Evolutionary conservation across 345 rosid species (phyloP), one percentile per base, ranked within the genome.

Genomic region (Sisymbrium altissimum): DNA sequence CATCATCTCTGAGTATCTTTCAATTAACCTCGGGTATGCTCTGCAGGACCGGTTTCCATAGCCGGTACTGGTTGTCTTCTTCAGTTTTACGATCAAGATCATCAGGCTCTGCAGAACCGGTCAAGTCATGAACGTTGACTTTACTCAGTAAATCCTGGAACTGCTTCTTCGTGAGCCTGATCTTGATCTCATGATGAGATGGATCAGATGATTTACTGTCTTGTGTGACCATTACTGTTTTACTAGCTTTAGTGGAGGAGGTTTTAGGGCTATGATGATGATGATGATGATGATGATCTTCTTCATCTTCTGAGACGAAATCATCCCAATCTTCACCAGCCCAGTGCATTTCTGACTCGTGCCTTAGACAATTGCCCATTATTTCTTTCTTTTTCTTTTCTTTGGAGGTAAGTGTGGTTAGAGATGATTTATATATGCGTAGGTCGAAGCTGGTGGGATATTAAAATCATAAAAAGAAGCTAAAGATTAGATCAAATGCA

Each of bases 1-100:
- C 18, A 40, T 58, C 56, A 40, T 48, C 63, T 41, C 18, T 48
- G 5, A 6, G 11, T 14, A 19, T 19, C n/a, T 80, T 23, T 52
- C 33, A 81, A 30, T 84, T 75, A 50, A 75, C 80, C 82, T 92
- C 98, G n/a, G 96, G 97, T 75, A 92, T 88, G 30, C 86, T 88
- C 46, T 85, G 87, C 8, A 92, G 78, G 23, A 68, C 85, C 15
- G 97, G 98, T 80, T 69, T 82, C 98, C 96, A 90, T 8, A 72
- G 11, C 58, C 84, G 68, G 7, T 77, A 79, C 14, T 77, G 78
- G 25, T 72, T 35, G 52, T 9, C 30, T 45, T 46, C 81, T 66
- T 36, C 32, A 7, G 6, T 38, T 21, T 12, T 60, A 41, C 27
- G 67, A 41, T 65, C 35, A 27, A 53, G 33, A 25, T 48, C 8